phyloP scores from a whole-genome alignment of 345 rosid genomes.

The Eucalyptus melliodora region DNA sequence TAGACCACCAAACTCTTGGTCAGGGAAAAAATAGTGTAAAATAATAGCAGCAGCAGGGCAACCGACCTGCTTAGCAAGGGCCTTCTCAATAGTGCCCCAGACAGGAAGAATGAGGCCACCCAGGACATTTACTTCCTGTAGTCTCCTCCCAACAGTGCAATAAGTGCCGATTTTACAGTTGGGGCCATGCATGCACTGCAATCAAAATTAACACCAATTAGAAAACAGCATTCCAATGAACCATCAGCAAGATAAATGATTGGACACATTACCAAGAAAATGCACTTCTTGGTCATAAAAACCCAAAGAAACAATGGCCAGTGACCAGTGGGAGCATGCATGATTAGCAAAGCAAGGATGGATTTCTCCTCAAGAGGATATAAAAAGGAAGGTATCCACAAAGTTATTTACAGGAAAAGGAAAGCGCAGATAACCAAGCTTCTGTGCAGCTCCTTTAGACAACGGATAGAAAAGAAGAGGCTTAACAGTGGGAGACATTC shows the following conservation, averaged over 20 bases:
- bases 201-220: not conserved
- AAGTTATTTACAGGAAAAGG: not conserved
- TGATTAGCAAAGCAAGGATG: not conserved
- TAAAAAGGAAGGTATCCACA: not conserved
- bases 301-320: not conserved
- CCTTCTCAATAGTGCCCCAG: conserved; percentile 97
- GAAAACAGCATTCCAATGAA: not conserved
- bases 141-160: conserved; percentile 95
- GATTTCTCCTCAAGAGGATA: not conserved
- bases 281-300: not conserved
- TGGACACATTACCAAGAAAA: not conserved
- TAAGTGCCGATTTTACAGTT: conserved; percentile 81
- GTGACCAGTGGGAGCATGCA: not conserved
- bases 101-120: conserved; percentile 98
- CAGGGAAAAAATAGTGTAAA: not conserved
- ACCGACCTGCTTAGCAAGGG: conserved; percentile 86
- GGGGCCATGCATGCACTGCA: conserved; percentile 99
- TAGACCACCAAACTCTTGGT: not conserved
- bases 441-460: not conserved
- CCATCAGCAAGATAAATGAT: not conserved
- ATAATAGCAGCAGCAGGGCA: not conserved
- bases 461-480: not conserved
- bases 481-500: not conserved
- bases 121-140: conserved; percentile 86
- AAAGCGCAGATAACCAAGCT: not conserved